Evolutionary conservation across 176 grass and related monocot genomes (phyloP).

Genomic region (Oryza officinalis): DNA sequence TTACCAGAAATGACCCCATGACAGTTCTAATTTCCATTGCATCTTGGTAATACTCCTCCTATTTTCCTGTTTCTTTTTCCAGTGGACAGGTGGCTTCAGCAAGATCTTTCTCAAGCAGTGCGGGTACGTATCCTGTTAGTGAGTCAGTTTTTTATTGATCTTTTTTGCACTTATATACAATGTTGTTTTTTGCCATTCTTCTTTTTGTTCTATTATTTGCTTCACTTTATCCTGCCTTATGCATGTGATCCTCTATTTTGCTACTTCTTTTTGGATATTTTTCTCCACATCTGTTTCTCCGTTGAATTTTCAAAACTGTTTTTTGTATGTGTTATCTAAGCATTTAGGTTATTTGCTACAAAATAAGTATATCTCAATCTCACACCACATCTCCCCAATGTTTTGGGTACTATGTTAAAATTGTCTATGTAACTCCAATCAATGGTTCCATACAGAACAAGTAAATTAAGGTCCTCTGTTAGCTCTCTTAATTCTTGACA

Average conservation of each 20-base stretch:
- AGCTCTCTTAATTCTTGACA: neutral
- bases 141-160: neutral
- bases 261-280: neutral
- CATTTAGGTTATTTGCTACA: conserved; percentile 9
- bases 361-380: neutral
- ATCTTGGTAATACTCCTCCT: neutral
- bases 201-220: neutral
- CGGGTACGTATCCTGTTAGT: conserved; percentile 46
- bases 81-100: conserved; percentile 40
- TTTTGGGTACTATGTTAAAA: neutral
- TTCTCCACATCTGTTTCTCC: neutral
- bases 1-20: neutral
- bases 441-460: neutral
- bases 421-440: neutral
- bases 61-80: conserved; percentile 12
- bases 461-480: neutral
- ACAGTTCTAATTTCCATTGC: neutral
- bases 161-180: conserved; percentile 5
- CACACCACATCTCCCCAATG: neutral
- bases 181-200: neutral
- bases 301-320: neutral
- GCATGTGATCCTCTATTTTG: neutral
- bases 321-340: neutral
- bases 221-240: neutral
- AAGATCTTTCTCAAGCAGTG: conserved; percentile 66